Evolutionary conservation across 129 eudicot genomes (phyloP).

Genomic region (Flaveria robusta): DNA sequence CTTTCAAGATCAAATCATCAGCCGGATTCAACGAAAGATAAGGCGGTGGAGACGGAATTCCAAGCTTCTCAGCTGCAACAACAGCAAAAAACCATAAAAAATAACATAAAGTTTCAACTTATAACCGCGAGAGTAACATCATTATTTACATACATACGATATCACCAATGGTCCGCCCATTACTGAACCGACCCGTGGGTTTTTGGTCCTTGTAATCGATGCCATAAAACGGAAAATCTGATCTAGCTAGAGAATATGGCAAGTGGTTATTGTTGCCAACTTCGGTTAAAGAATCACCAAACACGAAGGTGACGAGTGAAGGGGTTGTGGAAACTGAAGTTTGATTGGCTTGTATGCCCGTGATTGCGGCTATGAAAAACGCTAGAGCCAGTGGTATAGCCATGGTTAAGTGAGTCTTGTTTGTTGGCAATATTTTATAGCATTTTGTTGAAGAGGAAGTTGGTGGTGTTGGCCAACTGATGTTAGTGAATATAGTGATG

Average conservation of each 20-base stretch:
- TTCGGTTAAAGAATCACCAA: conserved; percentile 91
- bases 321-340: conserved; percentile 26
- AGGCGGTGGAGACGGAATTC: conserved; percentile 79
- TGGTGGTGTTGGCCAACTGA: conserved; percentile 72
- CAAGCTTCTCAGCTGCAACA: conserved; percentile 77
- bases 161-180: conserved; percentile 95
- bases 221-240: conserved; percentile 74
- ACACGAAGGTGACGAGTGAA: conserved; percentile 61
- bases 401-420: conserved; percentile 20
- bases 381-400: conserved; percentile 1
- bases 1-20: conserved; percentile 67
- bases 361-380: not conserved
- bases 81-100: not conserved
- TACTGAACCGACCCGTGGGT: conserved; percentile 85
- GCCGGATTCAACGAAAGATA: conserved; percentile 61
- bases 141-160: conserved; percentile 53
- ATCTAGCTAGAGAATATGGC: conserved; percentile 70
- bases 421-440: conserved; percentile 9
- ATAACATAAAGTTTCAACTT: not conserved
- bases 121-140: not conserved
- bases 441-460: conserved; percentile 24
- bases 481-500: conserved; percentile 24
- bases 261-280: conserved; percentile 86
- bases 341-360: conserved; percentile 22
- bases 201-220: conserved; percentile 55